Evolutionary conservation across 257 asterid species (phyloP).

Genomic region (Penstemon eatonii): DNA sequence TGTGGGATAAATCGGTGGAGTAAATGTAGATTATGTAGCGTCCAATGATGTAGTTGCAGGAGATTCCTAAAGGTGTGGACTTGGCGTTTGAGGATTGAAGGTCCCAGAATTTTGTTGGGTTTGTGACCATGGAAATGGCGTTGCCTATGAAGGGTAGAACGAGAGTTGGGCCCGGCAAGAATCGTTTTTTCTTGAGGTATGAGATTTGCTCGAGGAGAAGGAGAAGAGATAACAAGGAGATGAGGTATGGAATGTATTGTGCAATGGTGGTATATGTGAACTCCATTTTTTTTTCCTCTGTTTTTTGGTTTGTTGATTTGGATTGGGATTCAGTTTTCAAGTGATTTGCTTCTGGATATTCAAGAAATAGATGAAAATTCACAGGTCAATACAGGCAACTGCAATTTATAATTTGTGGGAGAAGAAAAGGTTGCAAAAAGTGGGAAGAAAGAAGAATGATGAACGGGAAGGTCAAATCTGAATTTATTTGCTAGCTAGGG

Average conservation of each 20-base stretch:
- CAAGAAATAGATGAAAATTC: not conserved
- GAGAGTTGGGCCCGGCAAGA: constrained; percentile 76
- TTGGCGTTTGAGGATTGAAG: constrained; percentile 64
- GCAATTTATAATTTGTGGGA: not conserved
- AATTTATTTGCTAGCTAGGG: not conserved
- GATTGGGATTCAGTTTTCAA: not conserved
- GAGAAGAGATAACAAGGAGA: constrained; percentile 42
- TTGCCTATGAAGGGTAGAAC: constrained; percentile 78
- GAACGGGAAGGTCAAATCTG: constrained; percentile 7
- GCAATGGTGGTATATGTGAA: constrained; percentile 38
- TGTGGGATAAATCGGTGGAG: constrained; percentile 74
- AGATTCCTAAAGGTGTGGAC: constrained; percentile 62
- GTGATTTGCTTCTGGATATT: not conserved
- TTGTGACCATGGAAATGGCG: constrained; percentile 57
- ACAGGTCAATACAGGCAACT: constrained; percentile 7
- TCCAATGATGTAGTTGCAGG: constrained; percentile 78
- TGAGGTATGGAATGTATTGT: constrained; percentile 46
- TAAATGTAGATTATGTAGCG: constrained; percentile 76
- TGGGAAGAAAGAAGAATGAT: not conserved
- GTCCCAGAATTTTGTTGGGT: constrained; percentile 76
- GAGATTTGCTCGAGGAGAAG: constrained; percentile 70
- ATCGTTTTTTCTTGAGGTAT: constrained; percentile 65
- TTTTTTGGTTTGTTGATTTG: not conserved
- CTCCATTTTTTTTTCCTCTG: constrained; percentile 28
- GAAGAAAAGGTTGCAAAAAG: not conserved